phyloP scores from a whole-genome alignment of 2,329 filamentous ascomycete species.

The Esteya vermicola region DNA sequence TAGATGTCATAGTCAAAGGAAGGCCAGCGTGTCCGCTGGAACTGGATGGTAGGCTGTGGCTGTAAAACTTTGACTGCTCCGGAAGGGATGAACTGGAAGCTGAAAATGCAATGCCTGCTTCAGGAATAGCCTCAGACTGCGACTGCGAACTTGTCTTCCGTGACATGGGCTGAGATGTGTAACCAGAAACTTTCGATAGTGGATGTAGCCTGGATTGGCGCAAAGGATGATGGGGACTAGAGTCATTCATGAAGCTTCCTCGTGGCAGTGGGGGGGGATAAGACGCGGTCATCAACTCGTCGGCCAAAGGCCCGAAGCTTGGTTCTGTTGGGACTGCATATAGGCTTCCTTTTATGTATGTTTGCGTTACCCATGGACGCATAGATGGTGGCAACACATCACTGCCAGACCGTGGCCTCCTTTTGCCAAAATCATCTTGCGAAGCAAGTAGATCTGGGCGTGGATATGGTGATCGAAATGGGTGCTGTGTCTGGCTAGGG shows the following conservation, averaged over 20 bases:
- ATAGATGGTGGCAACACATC: constrained; percentile 8
- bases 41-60: neutral
- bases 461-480: constrained; percentile 15
- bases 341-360: constrained; percentile 11
- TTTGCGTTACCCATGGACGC: constrained; percentile 15
- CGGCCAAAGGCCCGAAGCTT: constrained; percentile 4
- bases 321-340: constrained; percentile 12
- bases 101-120: neutral
- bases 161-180: constrained; percentile 36
- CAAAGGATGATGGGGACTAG: neutral
- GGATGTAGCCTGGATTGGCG: constrained; percentile 2
- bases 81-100: neutral
- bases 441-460: neutral
- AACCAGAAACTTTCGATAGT: constrained; percentile 17
- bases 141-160: constrained; percentile 28
- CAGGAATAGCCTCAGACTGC: constrained; percentile 4
- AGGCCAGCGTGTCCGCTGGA: neutral
- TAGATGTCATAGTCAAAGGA: constrained; percentile 11
- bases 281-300: constrained; percentile 12
- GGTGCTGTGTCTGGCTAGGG: constrained; percentile 13
- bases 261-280: constrained; percentile 5
- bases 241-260: too few species aligned
- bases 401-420: neutral
- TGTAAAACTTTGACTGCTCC: neutral
- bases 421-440: too few species aligned